Evolutionary conservation across 805 yeast species (phyloP), one percentile per base, ranked within the genome.

Genomic region (Saturnispora kantuleensis): DNA sequence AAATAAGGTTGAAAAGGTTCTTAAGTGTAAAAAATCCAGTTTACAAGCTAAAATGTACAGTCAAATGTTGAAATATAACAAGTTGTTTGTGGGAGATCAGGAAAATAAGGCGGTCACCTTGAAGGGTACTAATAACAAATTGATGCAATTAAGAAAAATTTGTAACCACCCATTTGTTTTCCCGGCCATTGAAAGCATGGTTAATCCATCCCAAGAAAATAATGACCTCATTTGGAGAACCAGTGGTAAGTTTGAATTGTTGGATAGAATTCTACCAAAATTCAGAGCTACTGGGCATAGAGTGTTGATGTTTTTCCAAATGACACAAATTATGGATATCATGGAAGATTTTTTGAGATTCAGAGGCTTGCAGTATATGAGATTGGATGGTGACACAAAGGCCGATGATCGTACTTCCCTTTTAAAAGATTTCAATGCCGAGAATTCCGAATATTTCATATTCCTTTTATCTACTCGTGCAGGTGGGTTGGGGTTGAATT

Each of bases 271-370:
- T 12, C 67, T 84, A 55, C 88, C 90, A 10, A 84, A 84, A 59
- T 79, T 81, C 58, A 76, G 79, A 52, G 81, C 76, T 0, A 67
- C 81, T 5, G 88, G 88, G 2, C 94, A 84, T 58, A 71, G 89
- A 58, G 87, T 84, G 3, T 70, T 84, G 62, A 80, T 84, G 62
- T 84, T 84, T 56, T 84, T 84, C 68, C 94, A 84, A 64, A 84
- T 84, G 94, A 84, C 94, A 0, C 87, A 82, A 57, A 85, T 84
- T 44, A 84, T 84, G 94, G 87, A 84, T 58, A 84, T 84, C 35
- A 84, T 84, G 88, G 94, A 84, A 62, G 94, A 84, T 62, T 84
- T 76, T 60, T 67, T 84, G 55, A 70, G 89, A 53, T 71, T 74
- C 63, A 71, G 74, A 52, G 77, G 71, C 37, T 65, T 84, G 73